phyloP scores from a whole-genome alignment of 805 yeast genomes.

The Zygotorulaspora chibaensis region DNA sequence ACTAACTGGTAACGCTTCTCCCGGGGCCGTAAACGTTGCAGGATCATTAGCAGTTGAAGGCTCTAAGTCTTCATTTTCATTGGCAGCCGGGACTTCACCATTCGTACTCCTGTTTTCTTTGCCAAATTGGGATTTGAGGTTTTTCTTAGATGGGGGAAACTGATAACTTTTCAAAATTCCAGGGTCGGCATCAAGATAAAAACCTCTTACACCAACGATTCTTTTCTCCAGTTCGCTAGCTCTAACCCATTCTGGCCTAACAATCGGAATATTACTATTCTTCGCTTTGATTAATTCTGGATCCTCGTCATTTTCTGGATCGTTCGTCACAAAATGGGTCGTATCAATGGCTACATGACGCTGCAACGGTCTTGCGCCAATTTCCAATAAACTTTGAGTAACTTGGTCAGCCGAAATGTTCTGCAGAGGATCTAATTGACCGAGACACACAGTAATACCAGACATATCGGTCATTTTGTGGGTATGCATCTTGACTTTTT shows the following conservation, averaged over 20 bases:
- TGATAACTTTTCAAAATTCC: constrained; percentile 42
- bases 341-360: constrained; percentile 77
- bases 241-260: constrained; percentile 94
- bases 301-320: constrained; percentile 29
- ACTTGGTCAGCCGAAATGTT: constrained; percentile 51
- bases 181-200: constrained; percentile 57
- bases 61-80: neutral
- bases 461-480: constrained; percentile 94
- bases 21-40: too few relatives aligned
- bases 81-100: neutral
- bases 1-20: too few relatives aligned
- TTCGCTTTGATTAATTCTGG: constrained; percentile 70
- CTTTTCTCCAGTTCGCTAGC: constrained; percentile 88
- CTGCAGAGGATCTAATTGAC: constrained; percentile 62
- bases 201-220: constrained; percentile 88
- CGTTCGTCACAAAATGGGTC: constrained; percentile 75
- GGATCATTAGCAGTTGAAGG: too few relatives aligned
- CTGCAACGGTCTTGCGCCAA: constrained; percentile 82
- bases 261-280: constrained; percentile 84
- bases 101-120: neutral
- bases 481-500: constrained; percentile 65
- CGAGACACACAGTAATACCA: constrained; percentile 88
- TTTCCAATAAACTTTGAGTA: constrained; percentile 53
- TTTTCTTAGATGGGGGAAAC: constrained; percentile 32
- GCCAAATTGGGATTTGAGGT: constrained; percentile 6